A percentile compares a stretch with the other conserved stretches of the same genome.
These are phyloP conservation scores for Cyberlindnera galapagoensis DNA, from an alignment of 805 yeast genomes.

Conservation along the genomic window DNA sequence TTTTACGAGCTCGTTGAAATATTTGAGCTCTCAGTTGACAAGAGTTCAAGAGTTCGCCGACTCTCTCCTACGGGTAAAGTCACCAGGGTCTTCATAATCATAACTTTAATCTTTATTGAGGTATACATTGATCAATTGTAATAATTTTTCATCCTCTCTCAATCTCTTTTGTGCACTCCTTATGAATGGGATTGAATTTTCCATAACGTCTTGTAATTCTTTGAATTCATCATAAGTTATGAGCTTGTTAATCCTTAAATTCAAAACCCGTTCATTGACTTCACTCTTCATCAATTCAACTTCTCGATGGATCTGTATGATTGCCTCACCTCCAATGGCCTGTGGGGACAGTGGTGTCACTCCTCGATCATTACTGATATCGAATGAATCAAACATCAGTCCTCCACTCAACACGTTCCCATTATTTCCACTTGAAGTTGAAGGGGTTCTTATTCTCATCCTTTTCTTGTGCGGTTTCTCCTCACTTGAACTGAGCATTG, in stretches of 20 bases:
- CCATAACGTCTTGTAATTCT: conserved; percentile 13
- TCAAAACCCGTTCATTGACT: conserved; percentile 17
- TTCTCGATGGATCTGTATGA: conserved; percentile 17
- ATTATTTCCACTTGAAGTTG: background rate
- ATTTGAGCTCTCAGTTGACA: too few relatives aligned
- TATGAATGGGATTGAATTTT: conserved; percentile 14
- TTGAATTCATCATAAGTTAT: conserved; percentile 17
- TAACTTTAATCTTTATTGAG: conserved; percentile 13
- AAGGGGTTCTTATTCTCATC: too few relatives aligned
- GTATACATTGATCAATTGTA: conserved; percentile 18
- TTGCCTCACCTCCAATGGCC: conserved; percentile 23
- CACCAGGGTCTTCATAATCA: too few relatives aligned
- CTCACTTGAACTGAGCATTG: too few relatives aligned
- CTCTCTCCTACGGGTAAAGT: too few relatives aligned
- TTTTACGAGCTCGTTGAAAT: too few relatives aligned
- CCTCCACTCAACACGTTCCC: background rate
- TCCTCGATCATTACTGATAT: background rate
- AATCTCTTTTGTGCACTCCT: conserved; percentile 20
- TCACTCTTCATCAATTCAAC: conserved; percentile 17
- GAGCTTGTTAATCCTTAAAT: conserved; percentile 13
- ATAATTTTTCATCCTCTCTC: conserved; percentile 14
- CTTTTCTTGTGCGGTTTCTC: too few relatives aligned
- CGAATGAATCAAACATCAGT: background rate
- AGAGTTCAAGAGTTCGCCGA: too few relatives aligned
- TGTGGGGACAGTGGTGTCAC: background rate